phyloP scores from a whole-genome alignment of 1,139 yeast genomes.

The Yamadazyma atlantica region DNA sequence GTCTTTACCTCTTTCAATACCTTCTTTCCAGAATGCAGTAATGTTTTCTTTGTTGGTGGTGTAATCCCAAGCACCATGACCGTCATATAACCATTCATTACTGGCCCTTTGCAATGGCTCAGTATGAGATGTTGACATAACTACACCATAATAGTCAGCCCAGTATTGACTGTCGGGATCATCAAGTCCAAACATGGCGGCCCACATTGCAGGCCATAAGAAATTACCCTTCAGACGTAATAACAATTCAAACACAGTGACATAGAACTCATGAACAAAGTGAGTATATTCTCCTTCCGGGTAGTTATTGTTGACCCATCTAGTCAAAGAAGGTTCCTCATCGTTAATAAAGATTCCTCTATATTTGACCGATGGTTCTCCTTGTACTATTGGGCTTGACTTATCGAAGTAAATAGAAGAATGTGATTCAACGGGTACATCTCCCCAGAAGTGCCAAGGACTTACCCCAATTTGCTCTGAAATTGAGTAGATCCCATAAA shows the following conservation, averaged over 20 bases:
- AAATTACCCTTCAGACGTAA: slow-evolving; percentile 17
- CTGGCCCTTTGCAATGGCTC: slow-evolving; percentile 20
- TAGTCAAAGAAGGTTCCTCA: slow-evolving; percentile 17
- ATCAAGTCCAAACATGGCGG: slow-evolving; percentile 18
- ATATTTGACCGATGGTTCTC: slow-evolving; percentile 17
- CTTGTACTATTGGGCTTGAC: slow-evolving; percentile 10
- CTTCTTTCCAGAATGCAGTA: slow-evolving; percentile 16
- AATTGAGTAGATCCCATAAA: slow-evolving; percentile 16
- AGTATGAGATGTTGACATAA: slow-evolving; percentile 21
- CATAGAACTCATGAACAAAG: slow-evolving; percentile 18
- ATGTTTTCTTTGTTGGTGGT: slow-evolving; percentile 17
- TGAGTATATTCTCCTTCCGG: slow-evolving; percentile 13
- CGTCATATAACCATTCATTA: slow-evolving; percentile 16
- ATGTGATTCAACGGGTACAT: slow-evolving; percentile 13
- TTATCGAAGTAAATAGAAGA: slow-evolving; percentile 11
- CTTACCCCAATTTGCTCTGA: slow-evolving; percentile 18
- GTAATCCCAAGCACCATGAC: slow-evolving; percentile 19
- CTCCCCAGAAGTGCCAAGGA: slow-evolving; percentile 19
- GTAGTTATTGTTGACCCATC: slow-evolving; percentile 15
- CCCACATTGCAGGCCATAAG: slow-evolving; percentile 21
- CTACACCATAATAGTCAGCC: slow-evolving; percentile 20
- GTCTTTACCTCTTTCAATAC: slow-evolving; percentile 15
- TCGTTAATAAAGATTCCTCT: slow-evolving; percentile 18
- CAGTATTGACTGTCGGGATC: slow-evolving; percentile 17
- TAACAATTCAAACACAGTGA: slow-evolving; percentile 14